These are phyloP conservation scores for Isoetes engelmannii DNA, from an alignment of 83 land plant genomes.

Conservation along the genomic window DNA sequence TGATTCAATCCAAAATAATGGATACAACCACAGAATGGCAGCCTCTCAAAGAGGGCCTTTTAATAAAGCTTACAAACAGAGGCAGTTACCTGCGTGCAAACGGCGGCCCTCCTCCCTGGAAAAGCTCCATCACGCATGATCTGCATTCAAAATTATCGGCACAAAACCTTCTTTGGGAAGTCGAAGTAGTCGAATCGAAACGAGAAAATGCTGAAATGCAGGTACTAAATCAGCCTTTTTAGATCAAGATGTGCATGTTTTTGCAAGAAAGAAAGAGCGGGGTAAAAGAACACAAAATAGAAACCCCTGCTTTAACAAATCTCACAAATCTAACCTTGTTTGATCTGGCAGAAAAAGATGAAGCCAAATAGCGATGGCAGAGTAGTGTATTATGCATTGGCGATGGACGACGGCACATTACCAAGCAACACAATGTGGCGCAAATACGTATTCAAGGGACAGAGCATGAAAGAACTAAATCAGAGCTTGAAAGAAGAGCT, in stretches of 20 bases:
- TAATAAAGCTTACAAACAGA: conserved; percentile 63
- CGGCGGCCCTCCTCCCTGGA: conserved; percentile 71
- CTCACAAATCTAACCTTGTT: no score
- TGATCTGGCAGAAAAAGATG: no score
- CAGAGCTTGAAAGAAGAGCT: conserved; percentile 48
- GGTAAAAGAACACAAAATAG: no score
- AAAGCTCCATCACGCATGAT: conserved; percentile 86
- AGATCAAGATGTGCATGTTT: no score
- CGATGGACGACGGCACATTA: conserved; percentile 29
- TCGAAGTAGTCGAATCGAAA: conserved; percentile 36
- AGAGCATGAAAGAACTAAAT: conserved; percentile 42
- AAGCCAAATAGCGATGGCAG: conserved; percentile 41
- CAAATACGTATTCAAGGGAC: conserved; percentile 49
- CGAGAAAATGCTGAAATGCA: no score
- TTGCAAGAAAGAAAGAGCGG: no score
- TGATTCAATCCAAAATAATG: conserved; percentile 36
- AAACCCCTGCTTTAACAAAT: no score
- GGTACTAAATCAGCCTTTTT: no score
- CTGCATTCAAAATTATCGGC: conserved; percentile 51
- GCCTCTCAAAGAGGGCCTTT: conserved; percentile 55
- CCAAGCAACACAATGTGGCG: conserved; percentile 35
- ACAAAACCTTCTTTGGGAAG: conserved; percentile 70
- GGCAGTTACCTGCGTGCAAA: conserved; percentile 73
- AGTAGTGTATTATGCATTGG: conserved; percentile 52
- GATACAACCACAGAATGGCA: conserved; percentile 56